A percentile compares a stretch with the other conserved stretches of the same genome.
phyloP scores from a whole-genome alignment of 139 green algal genomes.

The Eudorina sp. region DNA sequence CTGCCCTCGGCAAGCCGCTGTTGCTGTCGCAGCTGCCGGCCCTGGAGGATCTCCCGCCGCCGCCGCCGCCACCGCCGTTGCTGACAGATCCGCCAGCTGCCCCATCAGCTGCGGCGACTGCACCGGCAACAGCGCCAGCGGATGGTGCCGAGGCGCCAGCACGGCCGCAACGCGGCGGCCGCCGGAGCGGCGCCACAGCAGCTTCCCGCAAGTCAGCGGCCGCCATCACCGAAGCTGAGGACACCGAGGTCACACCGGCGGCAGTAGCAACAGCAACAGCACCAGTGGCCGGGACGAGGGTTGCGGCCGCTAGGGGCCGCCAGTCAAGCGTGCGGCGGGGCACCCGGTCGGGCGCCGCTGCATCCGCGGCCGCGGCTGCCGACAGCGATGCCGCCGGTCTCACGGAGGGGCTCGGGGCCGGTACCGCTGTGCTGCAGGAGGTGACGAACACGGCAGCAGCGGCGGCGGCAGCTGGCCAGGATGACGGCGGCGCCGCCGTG shows the following conservation, averaged over 20 bases:
- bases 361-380: background rate
- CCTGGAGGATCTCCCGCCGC: background rate
- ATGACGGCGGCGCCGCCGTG: background rate
- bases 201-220: background rate
- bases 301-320: background rate
- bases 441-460: background rate
- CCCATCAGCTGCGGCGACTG: background rate
- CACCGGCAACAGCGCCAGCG: background rate
- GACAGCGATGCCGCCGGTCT: background rate
- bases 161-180: background rate
- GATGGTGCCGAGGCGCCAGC: no score
- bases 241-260: no score
- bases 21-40: conserved; percentile 11
- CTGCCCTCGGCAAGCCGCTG: conserved; percentile 28
- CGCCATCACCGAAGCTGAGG: no score
- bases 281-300: no score
- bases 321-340: background rate
- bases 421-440: background rate
- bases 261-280: background rate
- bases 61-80: background rate
- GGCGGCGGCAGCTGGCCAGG: background rate
- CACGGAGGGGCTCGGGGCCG: background rate
- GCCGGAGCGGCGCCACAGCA: background rate
- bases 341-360: background rate
- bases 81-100: background rate